Evolutionary conservation across 768 basidiomycete species (phyloP), one percentile per base, ranked within the genome.

Genomic region (Tricholoma matsutake): DNA sequence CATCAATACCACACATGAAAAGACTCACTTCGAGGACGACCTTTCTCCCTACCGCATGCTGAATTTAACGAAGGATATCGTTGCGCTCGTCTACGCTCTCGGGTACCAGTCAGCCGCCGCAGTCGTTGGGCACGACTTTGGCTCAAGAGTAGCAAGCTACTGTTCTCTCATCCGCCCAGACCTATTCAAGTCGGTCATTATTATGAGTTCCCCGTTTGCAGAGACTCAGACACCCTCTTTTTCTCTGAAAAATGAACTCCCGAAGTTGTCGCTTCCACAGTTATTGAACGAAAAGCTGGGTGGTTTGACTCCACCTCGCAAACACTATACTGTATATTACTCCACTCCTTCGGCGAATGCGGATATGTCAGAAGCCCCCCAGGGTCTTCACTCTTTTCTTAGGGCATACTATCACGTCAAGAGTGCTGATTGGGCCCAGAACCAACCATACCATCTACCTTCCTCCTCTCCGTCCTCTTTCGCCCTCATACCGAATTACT

Each of bases 41-140:
- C 65, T 85, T 29, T 62, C 74, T 14, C 80, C 82, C 0, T 88
- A 77, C 67, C 77, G 81, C 25, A 70, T 79, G 63, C 69, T 85
- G 61, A 85, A 83, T 66, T 66, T 84, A 63, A 79, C 74, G 2
- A 77, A 78, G 11, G 86, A 88, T 63, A 66, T 85, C 54, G 74
- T 83, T 32, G 73, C 78, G 4, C 80, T 88, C 18, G 79, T 83
- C 2, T 76, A 76, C 55, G 75, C 80, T 0, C 76, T 88, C 6
- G 83, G 83, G 0, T 79, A 86, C 66, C 65, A 66, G 2, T 73
- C 74, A 2, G 83, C 75, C 0, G 72, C 77, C 10, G 74, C 81
- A n/a, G 73, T 87, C 41, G 73, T 88, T 1, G 86, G 86, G 0
- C 86, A 87, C 67, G 86, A 88, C 66, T 81, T 80, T 57, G 87